Base-by-base conservation (phyloP, 768 basidiomycete species). In the Lactifluus piperatus region DNA sequence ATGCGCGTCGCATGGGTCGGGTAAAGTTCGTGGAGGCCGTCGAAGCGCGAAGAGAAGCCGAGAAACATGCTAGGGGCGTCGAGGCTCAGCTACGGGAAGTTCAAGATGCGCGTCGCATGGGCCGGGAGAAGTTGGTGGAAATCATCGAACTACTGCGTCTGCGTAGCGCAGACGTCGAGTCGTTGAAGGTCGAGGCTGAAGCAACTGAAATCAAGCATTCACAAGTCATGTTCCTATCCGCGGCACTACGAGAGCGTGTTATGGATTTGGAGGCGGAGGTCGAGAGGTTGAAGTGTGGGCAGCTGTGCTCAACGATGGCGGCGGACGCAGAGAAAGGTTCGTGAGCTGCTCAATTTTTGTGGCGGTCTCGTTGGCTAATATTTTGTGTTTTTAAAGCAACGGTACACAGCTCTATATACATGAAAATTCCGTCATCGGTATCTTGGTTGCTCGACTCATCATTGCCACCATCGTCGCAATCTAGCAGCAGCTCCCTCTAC, bases 201-300 rank as follows among this genome's bases (percentile, higher is more conserved):
- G 32, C 11, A 13, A n/a, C 41, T 9, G 24, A 22, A 32, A 50
- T 49, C n/a, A 50, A 18, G 16, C 22, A 32, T 29, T 50, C 47
- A 18, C 53, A 50, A 50, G 53, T 14, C 32, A 14, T 20, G n/a
- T 36, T 44, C 41, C 41, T 43, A 6, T 55, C 53, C 8, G 20
- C 41, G 24, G 41, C 47, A 11, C 27, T 60, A 29, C 53, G 18
- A 16, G 41, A 55, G 32, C 58, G 58, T 26, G 39, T 55, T n/a
- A 36, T 3, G 0, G 32, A 44, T 6, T 36, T 60, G 18, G 58
- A 60, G 44, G 47, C 30, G 47, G 37, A 54, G 34, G 11, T 54
- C 8, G 22, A 39, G 22, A 48, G 27, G 29, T 49, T 54, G 20
- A 54, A 39, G 14, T 18, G 30, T 43, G 36, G 8, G 1, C 49